phyloP scores from a whole-genome alignment of 768 basidiomycete genomes.

The Mycena haematopus region DNA sequence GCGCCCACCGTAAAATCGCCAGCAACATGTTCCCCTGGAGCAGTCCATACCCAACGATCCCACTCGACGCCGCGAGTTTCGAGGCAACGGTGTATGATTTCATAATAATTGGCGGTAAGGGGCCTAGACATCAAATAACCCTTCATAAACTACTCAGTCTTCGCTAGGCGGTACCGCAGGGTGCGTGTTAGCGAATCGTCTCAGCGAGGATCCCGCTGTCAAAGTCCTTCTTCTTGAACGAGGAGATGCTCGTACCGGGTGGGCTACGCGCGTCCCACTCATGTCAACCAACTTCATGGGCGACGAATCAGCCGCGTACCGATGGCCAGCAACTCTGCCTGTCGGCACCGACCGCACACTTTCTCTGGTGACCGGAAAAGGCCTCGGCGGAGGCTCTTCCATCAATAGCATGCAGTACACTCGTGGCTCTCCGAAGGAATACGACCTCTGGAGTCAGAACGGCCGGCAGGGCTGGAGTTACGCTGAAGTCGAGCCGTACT shows the following conservation, averaged over 20 bases:
- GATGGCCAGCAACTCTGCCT: slow-evolving; percentile 2
- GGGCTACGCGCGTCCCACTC: slow-evolving; percentile 36
- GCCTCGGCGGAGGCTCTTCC: slow-evolving; percentile 35
- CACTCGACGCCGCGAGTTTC: background rate
- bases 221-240: slow-evolving; percentile 39
- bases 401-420: slow-evolving; percentile 39
- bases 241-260: slow-evolving; percentile 32
- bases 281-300: slow-evolving; percentile 29
- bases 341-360: slow-evolving; percentile 5
- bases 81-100: background rate
- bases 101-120: background rate
- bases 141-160: background rate
- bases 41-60: slow-evolving; percentile 2
- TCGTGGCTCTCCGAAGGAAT: slow-evolving; percentile 35
- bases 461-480: slow-evolving; percentile 36
- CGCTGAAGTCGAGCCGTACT: slow-evolving; percentile 33
- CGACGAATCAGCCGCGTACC: slow-evolving; percentile 20
- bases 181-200: slow-evolving; percentile 40
- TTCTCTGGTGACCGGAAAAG: slow-evolving; percentile 32
- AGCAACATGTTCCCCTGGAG: background rate
- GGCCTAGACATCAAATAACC: too few species aligned
- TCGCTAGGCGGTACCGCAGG: slow-evolving; percentile 40
- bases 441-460: slow-evolving; percentile 33
- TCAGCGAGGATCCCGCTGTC: slow-evolving; percentile 32
- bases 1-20: too few species aligned